Percentiles rank a stretch among this genome's conserved stretches.
Conservation (phyloP, 2,329 filamentous ascomycete species). For the Penicillium sp. region DNA sequence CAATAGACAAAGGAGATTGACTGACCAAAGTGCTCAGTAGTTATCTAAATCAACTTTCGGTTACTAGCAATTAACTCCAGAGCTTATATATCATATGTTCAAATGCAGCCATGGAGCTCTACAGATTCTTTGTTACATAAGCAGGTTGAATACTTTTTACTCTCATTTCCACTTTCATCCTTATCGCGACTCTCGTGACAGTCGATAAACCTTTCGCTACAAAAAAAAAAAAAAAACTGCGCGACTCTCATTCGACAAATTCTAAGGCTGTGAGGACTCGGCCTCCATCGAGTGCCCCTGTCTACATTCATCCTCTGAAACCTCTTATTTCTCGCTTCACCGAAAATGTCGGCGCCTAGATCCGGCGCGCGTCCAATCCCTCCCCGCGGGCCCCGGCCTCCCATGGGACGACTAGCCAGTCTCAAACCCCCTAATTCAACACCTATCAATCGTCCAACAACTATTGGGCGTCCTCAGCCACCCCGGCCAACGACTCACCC, state of each 20-base stretch:
- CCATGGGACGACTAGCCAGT: conserved; percentile 42
- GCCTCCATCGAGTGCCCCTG: neutral
- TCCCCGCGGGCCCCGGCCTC: conserved; percentile 23
- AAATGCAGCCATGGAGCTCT: neutral
- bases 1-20: neutral
- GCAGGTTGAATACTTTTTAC: conserved; percentile 6
- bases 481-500: conserved; percentile 36
- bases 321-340: neutral
- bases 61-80: neutral
- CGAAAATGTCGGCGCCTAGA: conserved; percentile 34
- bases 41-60: neutral
- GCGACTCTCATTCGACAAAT: neutral
- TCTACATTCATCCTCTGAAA: neutral
- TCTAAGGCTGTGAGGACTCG: conserved; percentile 4
- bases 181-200: conserved; percentile 11
- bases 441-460: conserved; percentile 39
- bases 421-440: conserved; percentile 38
- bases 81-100: neutral
- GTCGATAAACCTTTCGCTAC: conserved; percentile 3
- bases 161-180: conserved; percentile 2
- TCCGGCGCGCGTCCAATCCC: conserved; percentile 35
- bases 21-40: neutral
- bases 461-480: conserved; percentile 30
- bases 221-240: neutral
- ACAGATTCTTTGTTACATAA: neutral